Evolutionary conservation across 2,329 filamentous ascomycete species (phyloP).

Genomic region (Anthostomella pinea): DNA sequence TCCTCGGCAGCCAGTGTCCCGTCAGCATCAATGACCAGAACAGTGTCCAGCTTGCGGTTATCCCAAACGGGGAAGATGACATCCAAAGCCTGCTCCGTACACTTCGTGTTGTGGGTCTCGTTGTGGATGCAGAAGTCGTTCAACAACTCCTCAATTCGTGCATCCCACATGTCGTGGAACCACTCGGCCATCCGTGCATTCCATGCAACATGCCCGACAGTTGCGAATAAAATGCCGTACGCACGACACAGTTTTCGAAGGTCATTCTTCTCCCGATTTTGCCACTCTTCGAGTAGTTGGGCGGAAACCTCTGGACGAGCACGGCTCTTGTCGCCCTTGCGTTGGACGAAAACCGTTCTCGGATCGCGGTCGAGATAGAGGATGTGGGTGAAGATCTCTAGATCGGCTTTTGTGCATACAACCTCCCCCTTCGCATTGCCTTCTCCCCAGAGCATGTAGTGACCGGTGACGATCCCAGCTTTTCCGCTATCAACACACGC

Average conservation of each 20-base stretch:
- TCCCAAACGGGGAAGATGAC: constrained; percentile 22
- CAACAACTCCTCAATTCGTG: constrained; percentile 31
- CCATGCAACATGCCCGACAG: no score
- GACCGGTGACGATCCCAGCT: constrained; percentile 50
- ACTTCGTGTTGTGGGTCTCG: constrained; percentile 37
- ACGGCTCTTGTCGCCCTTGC: constrained; percentile 36
- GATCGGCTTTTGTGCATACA: constrained; percentile 45
- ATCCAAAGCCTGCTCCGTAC: constrained; percentile 33
- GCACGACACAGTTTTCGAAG: constrained; percentile 43
- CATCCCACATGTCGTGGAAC: no score
- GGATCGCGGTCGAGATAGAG: constrained; percentile 49
- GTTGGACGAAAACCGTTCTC: constrained; percentile 36
- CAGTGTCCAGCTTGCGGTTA: constrained; percentile 33
- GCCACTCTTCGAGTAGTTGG: constrained; percentile 45
- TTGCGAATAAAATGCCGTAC: constrained; percentile 45
- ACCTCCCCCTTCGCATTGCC: constrained; percentile 23
- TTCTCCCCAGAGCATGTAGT: constrained; percentile 54
- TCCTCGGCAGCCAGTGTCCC: constrained; percentile 52
- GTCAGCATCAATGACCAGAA: constrained; percentile 58
- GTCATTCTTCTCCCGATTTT: constrained; percentile 41
- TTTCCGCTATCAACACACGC: constrained; percentile 33
- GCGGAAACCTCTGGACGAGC: constrained; percentile 33
- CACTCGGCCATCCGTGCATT: no score
- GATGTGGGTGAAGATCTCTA: constrained; percentile 52
- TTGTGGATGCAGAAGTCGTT: constrained; percentile 37